These are phyloP conservation scores for Tetraselmis chui DNA, from an alignment of 139 green algal genomes.

Conservation along the genomic window DNA sequence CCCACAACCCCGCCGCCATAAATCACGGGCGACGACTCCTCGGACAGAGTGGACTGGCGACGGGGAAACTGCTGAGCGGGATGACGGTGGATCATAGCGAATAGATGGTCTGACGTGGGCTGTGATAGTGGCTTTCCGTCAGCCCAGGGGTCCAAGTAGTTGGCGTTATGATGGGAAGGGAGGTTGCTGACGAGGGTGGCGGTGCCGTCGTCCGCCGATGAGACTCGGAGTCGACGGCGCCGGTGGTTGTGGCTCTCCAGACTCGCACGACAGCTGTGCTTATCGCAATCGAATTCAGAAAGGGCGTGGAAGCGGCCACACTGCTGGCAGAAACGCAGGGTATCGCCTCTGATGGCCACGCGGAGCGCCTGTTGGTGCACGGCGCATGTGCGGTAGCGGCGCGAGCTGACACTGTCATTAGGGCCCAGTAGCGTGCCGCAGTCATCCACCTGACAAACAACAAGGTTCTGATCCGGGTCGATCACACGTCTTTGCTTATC, in stretches of 20 bases:
- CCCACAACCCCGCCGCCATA: too few relatives aligned
- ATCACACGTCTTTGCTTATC: too few relatives aligned
- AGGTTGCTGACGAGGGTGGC: too few relatives aligned
- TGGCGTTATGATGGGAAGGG: too few relatives aligned
- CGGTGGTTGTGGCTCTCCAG: slow-evolving; percentile 68
- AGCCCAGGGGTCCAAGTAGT: too few relatives aligned
- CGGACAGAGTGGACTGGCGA: neutral
- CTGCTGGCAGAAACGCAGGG: slow-evolving; percentile 85
- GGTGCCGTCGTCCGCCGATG: neutral
- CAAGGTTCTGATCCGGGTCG: too few relatives aligned
- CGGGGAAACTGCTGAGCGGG: too few relatives aligned
- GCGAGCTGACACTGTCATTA: neutral
- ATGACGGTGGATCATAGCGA: too few relatives aligned
- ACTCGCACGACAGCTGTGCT: slow-evolving; percentile 71
- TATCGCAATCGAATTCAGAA: slow-evolving; percentile 74
- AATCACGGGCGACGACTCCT: neutral
- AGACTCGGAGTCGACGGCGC: slow-evolving; percentile 21
- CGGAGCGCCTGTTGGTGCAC: slow-evolving; percentile 5
- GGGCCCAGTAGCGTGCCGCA: neutral
- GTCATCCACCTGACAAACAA: neutral
- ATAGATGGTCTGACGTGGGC: too few relatives aligned
- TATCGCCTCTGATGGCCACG: neutral
- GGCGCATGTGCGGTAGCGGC: neutral
- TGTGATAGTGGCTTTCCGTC: too few relatives aligned
- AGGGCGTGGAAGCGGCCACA: slow-evolving; percentile 85